These are phyloP conservation scores for Cladosporium oxysporum DNA, from an alignment of 2,329 filamentous ascomycete genomes.

Conservation along the genomic window DNA sequence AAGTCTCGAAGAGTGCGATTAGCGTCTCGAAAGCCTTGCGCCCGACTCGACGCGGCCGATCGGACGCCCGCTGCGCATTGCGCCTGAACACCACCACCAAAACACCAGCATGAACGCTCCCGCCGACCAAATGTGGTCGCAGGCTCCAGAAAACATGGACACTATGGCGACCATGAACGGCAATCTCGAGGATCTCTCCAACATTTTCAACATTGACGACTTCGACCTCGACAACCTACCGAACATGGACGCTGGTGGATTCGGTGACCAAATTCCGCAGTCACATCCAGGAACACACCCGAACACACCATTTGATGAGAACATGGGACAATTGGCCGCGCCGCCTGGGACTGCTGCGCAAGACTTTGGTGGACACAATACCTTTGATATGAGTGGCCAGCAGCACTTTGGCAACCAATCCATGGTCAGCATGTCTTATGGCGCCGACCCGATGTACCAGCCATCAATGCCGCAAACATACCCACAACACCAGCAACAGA, in stretches of 20 bases:
- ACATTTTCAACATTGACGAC: slow-evolving; percentile 45
- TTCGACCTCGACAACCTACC: slow-evolving; percentile 36
- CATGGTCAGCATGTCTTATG: slow-evolving; percentile 25
- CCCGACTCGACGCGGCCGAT: neutral
- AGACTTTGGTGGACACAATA: slow-evolving; percentile 34
- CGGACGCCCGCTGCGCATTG: neutral
- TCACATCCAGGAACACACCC: slow-evolving; percentile 31
- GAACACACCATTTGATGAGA: slow-evolving; percentile 34
- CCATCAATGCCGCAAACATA: slow-evolving; percentile 30
- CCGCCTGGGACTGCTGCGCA: slow-evolving; percentile 30
- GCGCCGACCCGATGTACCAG: slow-evolving; percentile 31
- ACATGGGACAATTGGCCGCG: slow-evolving; percentile 25
- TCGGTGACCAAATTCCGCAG: slow-evolving; percentile 28
- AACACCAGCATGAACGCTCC: slow-evolving; percentile 31
- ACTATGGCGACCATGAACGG: slow-evolving; percentile 41
- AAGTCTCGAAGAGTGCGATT: neutral
- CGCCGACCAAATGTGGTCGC: slow-evolving; percentile 40
- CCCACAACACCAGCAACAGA: slow-evolving; percentile 33
- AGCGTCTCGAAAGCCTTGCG: slow-evolving; percentile 1
- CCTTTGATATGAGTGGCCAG: slow-evolving; percentile 4
- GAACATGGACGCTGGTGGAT: slow-evolving; percentile 25
- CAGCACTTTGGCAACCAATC: slow-evolving; percentile 17
- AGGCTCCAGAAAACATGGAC: slow-evolving; percentile 41
- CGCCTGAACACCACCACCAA: neutral
- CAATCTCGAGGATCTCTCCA: slow-evolving; percentile 47